Conservation (phyloP, 768 basidiomycete genomes). For the Hericium coralloides region DNA sequence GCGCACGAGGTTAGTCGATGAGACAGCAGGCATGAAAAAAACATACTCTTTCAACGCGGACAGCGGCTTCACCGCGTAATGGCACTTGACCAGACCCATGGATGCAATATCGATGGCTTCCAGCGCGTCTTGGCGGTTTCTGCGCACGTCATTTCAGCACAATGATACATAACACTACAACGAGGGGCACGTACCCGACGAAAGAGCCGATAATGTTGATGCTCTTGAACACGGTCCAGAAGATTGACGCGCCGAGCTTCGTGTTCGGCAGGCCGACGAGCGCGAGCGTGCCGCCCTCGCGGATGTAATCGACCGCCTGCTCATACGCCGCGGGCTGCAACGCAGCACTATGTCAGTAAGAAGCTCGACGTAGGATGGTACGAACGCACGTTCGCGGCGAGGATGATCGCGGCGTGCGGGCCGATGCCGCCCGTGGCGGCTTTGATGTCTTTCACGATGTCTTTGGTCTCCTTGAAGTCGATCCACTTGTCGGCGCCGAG, state of each 20-base stretch:
- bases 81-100: slow-evolving; percentile 57
- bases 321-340: slow-evolving; percentile 25
- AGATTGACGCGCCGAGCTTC: slow-evolving; percentile 51
- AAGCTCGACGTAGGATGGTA: slow-evolving; percentile 18
- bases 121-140: slow-evolving; percentile 75
- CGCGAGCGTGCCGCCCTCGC: slow-evolving; percentile 65
- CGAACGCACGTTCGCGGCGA: slow-evolving; percentile 37
- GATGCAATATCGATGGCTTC: slow-evolving; percentile 78
- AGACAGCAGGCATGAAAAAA: not conserved
- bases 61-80: slow-evolving; percentile 38
- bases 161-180: not conserved
- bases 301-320: slow-evolving; percentile 69
- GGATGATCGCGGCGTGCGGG: slow-evolving; percentile 61
- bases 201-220: slow-evolving; percentile 44
- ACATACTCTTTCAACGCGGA: slow-evolving; percentile 44
- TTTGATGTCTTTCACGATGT: slow-evolving; percentile 59
- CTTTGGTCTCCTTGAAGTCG: slow-evolving; percentile 63
- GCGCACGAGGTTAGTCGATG: not conserved
- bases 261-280: slow-evolving; percentile 67
- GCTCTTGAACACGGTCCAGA: slow-evolving; percentile 63
- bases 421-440: slow-evolving; percentile 57
- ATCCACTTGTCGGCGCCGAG: slow-evolving; percentile 74
- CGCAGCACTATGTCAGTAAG: slow-evolving; percentile 13
- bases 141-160: slow-evolving; percentile 31
- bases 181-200: slow-evolving; percentile 22